These are phyloP conservation scores for Apiospora saccharicola DNA, from an alignment of 2,329 filamentous ascomycete genomes.

Conservation along the genomic window DNA sequence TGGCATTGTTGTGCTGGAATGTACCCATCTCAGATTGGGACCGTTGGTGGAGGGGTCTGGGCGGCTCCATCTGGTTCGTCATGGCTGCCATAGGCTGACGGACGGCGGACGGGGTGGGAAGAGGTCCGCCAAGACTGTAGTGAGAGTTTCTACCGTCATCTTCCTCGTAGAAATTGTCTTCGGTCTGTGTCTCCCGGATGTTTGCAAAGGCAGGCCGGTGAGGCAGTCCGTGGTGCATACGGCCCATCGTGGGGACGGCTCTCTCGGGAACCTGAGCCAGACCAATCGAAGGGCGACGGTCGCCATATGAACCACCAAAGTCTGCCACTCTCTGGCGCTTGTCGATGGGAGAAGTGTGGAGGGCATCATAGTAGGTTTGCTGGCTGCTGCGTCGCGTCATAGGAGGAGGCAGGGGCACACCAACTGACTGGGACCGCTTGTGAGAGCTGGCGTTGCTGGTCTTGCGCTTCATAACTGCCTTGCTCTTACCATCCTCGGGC, in stretches of 20 bases:
- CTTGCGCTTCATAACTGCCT: conserved; percentile 39
- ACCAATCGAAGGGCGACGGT: conserved; percentile 30
- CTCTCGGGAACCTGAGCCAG: conserved; percentile 28
- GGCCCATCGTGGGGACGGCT: conserved; percentile 34
- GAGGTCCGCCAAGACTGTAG: conserved; percentile 33
- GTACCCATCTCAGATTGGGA: conserved; percentile 39
- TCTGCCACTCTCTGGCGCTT: conserved; percentile 41
- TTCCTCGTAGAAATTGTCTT: conserved; percentile 38
- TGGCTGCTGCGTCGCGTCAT: conserved; percentile 41
- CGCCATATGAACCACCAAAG: conserved; percentile 32
- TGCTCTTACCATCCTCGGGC: conserved; percentile 39
- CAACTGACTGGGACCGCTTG: conserved; percentile 47
- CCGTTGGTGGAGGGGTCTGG: conserved; percentile 38
- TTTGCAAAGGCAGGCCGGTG: conserved; percentile 44
- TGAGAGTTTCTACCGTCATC: conserved; percentile 29
- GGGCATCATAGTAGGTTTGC: conserved; percentile 29
- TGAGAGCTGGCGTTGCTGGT: conserved; percentile 34
- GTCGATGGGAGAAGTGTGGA: conserved; percentile 34
- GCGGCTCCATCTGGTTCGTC: conserved; percentile 33
- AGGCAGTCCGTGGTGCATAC: conserved; percentile 35
- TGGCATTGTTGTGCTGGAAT: conserved; percentile 29
- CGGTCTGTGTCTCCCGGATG: conserved; percentile 44
- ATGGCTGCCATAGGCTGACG: conserved; percentile 33
- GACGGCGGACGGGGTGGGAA: conserved; percentile 36
- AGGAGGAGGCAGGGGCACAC: conserved; percentile 35